phyloP scores from a whole-genome alignment of 2,329 filamentous ascomycete species.

The Westerdykella ornata region DNA sequence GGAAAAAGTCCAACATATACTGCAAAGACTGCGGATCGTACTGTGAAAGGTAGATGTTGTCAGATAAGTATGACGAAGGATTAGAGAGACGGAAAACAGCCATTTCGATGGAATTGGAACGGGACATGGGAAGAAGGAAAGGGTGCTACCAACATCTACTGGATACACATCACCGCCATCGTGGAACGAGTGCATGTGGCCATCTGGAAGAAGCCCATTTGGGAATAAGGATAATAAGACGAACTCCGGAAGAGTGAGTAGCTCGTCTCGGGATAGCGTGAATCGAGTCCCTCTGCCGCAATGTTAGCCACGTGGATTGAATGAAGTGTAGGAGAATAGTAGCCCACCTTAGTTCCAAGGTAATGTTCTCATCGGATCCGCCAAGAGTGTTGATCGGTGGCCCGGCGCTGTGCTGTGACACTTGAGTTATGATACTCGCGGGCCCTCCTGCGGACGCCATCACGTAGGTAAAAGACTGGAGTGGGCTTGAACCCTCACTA shows the following conservation, averaged over 20 bases:
- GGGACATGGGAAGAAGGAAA: constrained; percentile 18
- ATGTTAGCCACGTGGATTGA: constrained; percentile 5
- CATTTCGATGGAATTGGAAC: constrained; percentile 31
- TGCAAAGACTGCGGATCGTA: constrained; percentile 94
- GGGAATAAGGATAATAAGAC: constrained; percentile 96
- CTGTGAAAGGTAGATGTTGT: constrained; percentile 55
- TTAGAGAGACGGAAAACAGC: constrained; percentile 41
- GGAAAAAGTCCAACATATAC: constrained; percentile 99
- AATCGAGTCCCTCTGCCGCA: constrained; percentile 75
- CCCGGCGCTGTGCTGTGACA: constrained; percentile 71
- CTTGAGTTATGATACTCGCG: constrained; percentile 98
- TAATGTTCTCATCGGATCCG: constrained; percentile 88
- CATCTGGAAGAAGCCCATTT: constrained; percentile 95
- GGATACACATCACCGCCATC: constrained; percentile 84
- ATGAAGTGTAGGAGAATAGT: constrained; percentile 10
- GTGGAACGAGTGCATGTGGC: constrained; percentile 86
- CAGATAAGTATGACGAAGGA: constrained; percentile 49
- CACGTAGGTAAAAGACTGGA: constrained; percentile 88
- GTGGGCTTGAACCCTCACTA: constrained; percentile 86
- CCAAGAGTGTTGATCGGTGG: constrained; percentile 84
- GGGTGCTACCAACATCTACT: constrained; percentile 73
- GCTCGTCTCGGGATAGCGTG: constrained; percentile 86
- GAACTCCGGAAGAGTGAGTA: constrained; percentile 93
- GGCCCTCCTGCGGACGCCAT: constrained; percentile 97
- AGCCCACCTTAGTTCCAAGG: constrained; percentile 80